These are phyloP conservation scores for Gnaphalium uliginosum DNA, from an alignment of 129 eudicot species.

Conservation along the genomic window DNA sequence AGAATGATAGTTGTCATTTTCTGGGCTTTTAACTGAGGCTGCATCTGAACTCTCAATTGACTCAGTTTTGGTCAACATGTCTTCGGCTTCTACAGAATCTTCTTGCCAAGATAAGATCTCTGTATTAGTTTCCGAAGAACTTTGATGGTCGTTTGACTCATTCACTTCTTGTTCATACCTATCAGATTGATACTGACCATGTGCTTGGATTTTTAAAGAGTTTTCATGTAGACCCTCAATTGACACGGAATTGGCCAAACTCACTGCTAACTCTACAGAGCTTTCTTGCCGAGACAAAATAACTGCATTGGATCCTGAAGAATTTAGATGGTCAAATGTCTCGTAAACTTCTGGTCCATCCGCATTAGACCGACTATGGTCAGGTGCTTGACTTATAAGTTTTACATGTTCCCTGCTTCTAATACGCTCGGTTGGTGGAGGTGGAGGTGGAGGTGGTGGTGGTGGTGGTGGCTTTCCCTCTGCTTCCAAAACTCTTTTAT, in stretches of 20 bases:
- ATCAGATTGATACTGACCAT: background rate
- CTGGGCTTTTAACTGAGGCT: background rate
- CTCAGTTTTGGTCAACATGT: background rate
- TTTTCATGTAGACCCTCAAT: constrained; percentile 2
- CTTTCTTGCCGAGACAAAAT: constrained; percentile 37
- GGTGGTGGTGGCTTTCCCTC: constrained; percentile 12
- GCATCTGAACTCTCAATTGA: background rate
- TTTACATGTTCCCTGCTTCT: constrained; percentile 27
- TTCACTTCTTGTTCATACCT: background rate
- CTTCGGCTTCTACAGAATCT: constrained; percentile 2
- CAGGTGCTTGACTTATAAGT: constrained; percentile 20
- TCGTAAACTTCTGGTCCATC: constrained; percentile 32
- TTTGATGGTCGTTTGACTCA: background rate
- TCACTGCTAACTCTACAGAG: constrained; percentile 38
- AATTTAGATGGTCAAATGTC: constrained; percentile 27
- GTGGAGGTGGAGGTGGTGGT: constrained; percentile 1
- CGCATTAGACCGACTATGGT: constrained; percentile 19
- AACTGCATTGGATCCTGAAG: constrained; percentile 28
- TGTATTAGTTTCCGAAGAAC: constrained; percentile 6
- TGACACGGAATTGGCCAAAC: constrained; percentile 2
- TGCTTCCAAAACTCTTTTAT: background rate
- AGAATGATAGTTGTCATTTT: background rate
- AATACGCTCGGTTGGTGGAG: constrained; percentile 1
- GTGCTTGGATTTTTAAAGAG: background rate
- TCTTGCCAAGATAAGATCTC: constrained; percentile 3